Evolutionary conservation across 345 rosid genomes (phyloP).

Genomic region (Camelina sativa): DNA sequence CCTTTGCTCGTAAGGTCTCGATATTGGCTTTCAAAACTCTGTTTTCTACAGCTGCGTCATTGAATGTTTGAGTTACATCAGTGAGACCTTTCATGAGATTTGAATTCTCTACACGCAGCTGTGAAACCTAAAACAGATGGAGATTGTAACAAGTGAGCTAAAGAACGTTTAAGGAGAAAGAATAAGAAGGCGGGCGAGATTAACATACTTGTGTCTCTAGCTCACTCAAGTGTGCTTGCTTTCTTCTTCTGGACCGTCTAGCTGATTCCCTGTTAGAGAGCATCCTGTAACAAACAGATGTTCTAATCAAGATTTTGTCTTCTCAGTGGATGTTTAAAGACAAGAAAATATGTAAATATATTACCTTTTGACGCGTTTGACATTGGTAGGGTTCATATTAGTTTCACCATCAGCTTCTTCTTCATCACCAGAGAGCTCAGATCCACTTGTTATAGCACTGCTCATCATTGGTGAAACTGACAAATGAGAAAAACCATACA

Average conservation of each 20-base stretch:
- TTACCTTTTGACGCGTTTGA: conserved; percentile 86
- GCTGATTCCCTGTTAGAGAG: conserved; percentile 97
- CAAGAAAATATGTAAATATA: conserved; percentile 1
- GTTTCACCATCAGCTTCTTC: conserved; percentile 84
- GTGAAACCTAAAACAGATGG: conserved; percentile 62
- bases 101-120: conserved; percentile 79
- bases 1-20: conserved; percentile 93
- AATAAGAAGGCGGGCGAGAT: conserved; percentile 8
- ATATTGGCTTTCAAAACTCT: conserved; percentile 92
- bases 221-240: conserved; percentile 87
- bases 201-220: conserved; percentile 82
- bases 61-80: conserved; percentile 75
- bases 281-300: conserved; percentile 63
- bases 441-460: conserved; percentile 69
- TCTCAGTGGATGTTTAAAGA: not conserved
- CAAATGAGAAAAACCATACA: conserved; percentile 41
- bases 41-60: conserved; percentile 80
- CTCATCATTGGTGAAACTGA: conserved; percentile 49
- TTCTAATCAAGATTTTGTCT: not conserved
- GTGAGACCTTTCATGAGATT: conserved; percentile 67
- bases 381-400: conserved; percentile 68
- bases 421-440: conserved; percentile 84
- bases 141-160: conserved; percentile 9
- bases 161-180: conserved; percentile 5
- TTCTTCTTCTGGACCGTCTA: conserved; percentile 92